These are phyloP conservation scores for Mycena latifolia DNA, from an alignment of 768 basidiomycete species.

Conservation along the genomic window DNA sequence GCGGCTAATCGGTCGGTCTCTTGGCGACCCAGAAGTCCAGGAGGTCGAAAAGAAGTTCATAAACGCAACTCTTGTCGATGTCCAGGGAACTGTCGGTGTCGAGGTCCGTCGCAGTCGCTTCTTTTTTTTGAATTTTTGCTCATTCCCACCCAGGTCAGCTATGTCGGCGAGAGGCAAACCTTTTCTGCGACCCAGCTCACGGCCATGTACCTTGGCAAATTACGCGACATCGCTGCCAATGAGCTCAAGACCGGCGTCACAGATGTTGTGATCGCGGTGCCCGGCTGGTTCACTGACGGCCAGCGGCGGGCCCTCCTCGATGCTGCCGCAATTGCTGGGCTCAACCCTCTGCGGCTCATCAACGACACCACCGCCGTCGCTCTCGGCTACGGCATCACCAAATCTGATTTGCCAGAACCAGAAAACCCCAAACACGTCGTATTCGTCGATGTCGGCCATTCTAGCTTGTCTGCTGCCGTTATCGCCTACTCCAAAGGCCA, in stretches of 20 bases:
- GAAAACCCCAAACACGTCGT: slow-evolving; percentile 89
- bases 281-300: slow-evolving; percentile 96
- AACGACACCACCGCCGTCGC: slow-evolving; percentile 97
- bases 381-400: slow-evolving; percentile 98
- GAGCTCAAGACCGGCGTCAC: slow-evolving; percentile 91
- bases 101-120: slow-evolving; percentile 67
- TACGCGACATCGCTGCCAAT: slow-evolving; percentile 85
- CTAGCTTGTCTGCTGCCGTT: slow-evolving; percentile 87
- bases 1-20: slow-evolving; percentile 86
- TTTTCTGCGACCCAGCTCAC: slow-evolving; percentile 94
- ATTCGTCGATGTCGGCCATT: slow-evolving; percentile 97
- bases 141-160: slow-evolving; percentile 74
- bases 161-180: slow-evolving; percentile 81
- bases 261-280: slow-evolving; percentile 96
- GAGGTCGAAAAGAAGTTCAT: slow-evolving; percentile 92
- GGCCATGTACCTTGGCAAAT: slow-evolving; percentile 91
- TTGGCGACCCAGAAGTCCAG: slow-evolving; percentile 85
- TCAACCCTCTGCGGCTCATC: slow-evolving; percentile 94
- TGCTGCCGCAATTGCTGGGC: slow-evolving; percentile 89
- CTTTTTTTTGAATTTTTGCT: slow-evolving; percentile 22
- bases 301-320: slow-evolving; percentile 93
- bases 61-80: slow-evolving; percentile 89
- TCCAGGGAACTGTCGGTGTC: slow-evolving; percentile 83
- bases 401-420: slow-evolving; percentile 91
- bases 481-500: slow-evolving; percentile 96